Evolutionary conservation across 306 rosid species (phyloP), one percentile per base, ranked within the genome.

Genomic region (Fragaria ananassa): DNA sequence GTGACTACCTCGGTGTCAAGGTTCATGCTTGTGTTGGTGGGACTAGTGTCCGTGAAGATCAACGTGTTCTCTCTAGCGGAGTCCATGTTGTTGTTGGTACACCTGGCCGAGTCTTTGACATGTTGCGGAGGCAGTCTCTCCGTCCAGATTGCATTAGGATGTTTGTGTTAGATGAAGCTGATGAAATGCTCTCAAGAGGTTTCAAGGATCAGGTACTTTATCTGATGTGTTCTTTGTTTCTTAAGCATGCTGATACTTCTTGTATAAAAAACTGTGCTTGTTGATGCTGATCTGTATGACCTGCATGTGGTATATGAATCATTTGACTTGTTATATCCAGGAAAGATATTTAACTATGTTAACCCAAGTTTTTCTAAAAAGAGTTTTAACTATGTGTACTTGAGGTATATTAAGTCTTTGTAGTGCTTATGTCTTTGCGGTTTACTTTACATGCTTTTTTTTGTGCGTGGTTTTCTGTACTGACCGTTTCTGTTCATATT

Each of bases 11-110:
- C 19, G 96, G 93, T 64, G 96, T 87, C 77, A 88, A 87, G 88
- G 93, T 88, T 74, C 93, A 91, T 85, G 91, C 93, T 41, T 91
- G 93, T 82, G 89, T 87, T 71, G 93, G 93, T 68, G 91, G 91
- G 31, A 89, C 93, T 44, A 87, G 90, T 83, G 93, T 86, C 41
- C 87, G 91, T 18, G 93, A 87, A 77, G 91, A 89, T 76, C 89
- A 87, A 31, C 88, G 86, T 51, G 81, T 87, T 78, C 91, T 87
- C 45, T 82, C 89, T 45, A 83, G 86, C 58, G 91, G 91, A 29
- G 91, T 89, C 8, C 91, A 89, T 71, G 88, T 89, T 69, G 91
- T 89, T 68, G 93, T 87, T 68, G 93, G 93, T 70, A 89, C 91
- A 68, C 93, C 91, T 73, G 93, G 91, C 71, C 91, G 86, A 76